A percentile compares a stretch with the other conserved stretches of the same genome.
Evolutionary conservation across 2,329 filamentous ascomycete species (phyloP).

Genomic region (Arthrobotrys megalospora): DNA sequence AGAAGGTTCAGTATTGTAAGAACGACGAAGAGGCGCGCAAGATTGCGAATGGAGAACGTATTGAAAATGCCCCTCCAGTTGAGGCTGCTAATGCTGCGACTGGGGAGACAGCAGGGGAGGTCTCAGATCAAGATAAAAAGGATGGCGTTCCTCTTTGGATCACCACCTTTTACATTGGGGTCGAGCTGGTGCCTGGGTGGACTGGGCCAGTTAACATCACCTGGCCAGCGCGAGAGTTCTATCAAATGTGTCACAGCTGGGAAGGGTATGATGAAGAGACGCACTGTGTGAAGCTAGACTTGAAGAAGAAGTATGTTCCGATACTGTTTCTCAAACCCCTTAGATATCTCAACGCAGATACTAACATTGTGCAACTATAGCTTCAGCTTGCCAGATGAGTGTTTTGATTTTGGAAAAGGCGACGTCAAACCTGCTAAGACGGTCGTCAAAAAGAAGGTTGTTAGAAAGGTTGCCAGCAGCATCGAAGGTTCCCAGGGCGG

Average conservation of each 20-base stretch:
- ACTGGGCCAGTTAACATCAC: conserved; percentile 73
- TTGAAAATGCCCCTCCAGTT: conserved; percentile 69
- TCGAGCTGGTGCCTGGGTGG: conserved; percentile 79
- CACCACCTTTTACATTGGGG: conserved; percentile 92
- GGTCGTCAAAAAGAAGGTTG: conserved; percentile 73
- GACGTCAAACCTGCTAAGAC: conserved; percentile 78
- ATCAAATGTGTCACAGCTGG: conserved; percentile 82
- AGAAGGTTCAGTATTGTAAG: conserved; percentile 81
- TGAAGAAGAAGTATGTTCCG: conserved; percentile 83
- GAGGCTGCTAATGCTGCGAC: conserved; percentile 63
- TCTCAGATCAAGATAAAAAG: conserved; percentile 65
- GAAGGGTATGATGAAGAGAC: conserved; percentile 81
- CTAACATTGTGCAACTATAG: conserved; percentile 69
- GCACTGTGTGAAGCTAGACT: conserved; percentile 84
- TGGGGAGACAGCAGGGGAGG: conserved; percentile 62
- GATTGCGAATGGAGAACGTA: conserved; percentile 75
- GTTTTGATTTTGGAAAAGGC: conserved; percentile 79
- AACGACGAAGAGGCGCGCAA: conserved; percentile 75
- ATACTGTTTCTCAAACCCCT: neutral
- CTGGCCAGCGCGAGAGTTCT: conserved; percentile 87
- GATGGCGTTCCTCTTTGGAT: conserved; percentile 77
- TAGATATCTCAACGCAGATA: neutral
- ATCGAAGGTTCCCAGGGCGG: conserved; percentile 52
- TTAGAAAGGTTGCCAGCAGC: conserved; percentile 52
- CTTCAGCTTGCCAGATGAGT: conserved; percentile 88